Base-by-base conservation (phyloP, 176 grass and related monocot species). In the Microstegium vimineum region DNA sequence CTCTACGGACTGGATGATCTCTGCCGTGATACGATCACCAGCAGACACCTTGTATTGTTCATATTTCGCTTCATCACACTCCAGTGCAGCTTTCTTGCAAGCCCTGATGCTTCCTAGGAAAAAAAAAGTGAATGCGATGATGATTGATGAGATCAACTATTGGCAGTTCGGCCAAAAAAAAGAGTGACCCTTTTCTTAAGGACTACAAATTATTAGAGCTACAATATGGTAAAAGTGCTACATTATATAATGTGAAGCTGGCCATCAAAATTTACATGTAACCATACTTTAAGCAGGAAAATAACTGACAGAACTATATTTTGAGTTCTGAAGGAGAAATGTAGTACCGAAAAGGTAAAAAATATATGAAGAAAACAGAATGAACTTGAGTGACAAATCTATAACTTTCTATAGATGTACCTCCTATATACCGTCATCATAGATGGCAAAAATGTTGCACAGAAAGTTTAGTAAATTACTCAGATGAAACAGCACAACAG, bases 11-110 rank as follows among this genome's bases (percentile, higher is more conserved):
- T 77, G 49, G 18, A 78, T 60, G 28, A 90, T 62, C 46, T 83
- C 82, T 5, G 66, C 12, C 2, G 70, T 52, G 10, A 81, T 74
- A 68, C 45, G 14, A 18, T 88, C 91, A 33, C 79, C 75, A 23
- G 85, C 38, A 59, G 71, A 31, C 57, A 86, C 20, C 56, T 81
- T 88, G 42, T 81, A 77, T 12, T 90, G 83, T 27, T 90, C 86
- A 83, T 88, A 88, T 67, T 88, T 90, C 0, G 75, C 79, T 73
- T 88, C 83, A 5, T 90, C 91, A 6, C 91, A 94, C 80, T 86
- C 87, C 31, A 94, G 37, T 11, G 88, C 88, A 42, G 86, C 91
- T 72, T 71, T 86, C 79, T 86, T 94, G 74, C 88, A 90, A 33
- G 83, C 69, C 69, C 80, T 94, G 32, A 88, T 90, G 49, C 46